Evolutionary conservation across 140 eudicot genomes (phyloP).

Genomic region (Erigeron philadelphicus): DNA sequence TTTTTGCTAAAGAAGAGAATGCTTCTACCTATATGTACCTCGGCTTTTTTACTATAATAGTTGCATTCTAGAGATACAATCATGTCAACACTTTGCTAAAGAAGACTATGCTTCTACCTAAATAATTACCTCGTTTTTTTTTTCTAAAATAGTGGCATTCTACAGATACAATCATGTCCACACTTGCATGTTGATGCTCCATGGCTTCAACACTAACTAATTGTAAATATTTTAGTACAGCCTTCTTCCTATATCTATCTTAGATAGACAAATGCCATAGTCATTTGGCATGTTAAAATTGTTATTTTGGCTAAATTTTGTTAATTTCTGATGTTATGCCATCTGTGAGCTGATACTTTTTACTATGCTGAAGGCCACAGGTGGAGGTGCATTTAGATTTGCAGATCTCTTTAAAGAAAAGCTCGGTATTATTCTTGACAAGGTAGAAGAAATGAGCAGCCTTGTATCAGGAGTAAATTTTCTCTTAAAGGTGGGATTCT

Average conservation of each 20-base stretch:
- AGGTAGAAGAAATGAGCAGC: conserved; percentile 88
- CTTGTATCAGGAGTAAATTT: conserved; percentile 92
- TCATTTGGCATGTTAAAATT: background rate
- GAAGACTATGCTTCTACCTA: conserved; percentile 1
- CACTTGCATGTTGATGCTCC: conserved; percentile 2
- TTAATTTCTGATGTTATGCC: conserved; percentile 13
- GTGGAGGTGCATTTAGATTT: conserved; percentile 95
- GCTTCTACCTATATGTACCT: conserved; percentile 1
- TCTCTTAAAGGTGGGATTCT: conserved; percentile 66
- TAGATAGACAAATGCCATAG: background rate
- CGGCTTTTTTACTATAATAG: background rate
- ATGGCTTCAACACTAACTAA: background rate
- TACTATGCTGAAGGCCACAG: conserved; percentile 71
- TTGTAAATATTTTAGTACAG: background rate
- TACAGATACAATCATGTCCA: conserved; percentile 8
- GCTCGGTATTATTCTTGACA: conserved; percentile 72
- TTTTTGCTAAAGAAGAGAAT: conserved; percentile 4
- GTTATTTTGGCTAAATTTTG: conserved; percentile 3
- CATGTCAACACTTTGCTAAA: conserved; percentile 2
- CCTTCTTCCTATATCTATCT: background rate
- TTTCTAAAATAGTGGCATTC: background rate
- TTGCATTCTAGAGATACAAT: conserved; percentile 1
- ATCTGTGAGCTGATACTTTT: conserved; percentile 19
- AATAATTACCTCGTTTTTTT: background rate
- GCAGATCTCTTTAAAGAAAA: conserved; percentile 85